These are phyloP conservation scores for Davidsoniella eucalypti DNA, from an alignment of 2,329 filamentous ascomycete genomes.

Conservation along the genomic window DNA sequence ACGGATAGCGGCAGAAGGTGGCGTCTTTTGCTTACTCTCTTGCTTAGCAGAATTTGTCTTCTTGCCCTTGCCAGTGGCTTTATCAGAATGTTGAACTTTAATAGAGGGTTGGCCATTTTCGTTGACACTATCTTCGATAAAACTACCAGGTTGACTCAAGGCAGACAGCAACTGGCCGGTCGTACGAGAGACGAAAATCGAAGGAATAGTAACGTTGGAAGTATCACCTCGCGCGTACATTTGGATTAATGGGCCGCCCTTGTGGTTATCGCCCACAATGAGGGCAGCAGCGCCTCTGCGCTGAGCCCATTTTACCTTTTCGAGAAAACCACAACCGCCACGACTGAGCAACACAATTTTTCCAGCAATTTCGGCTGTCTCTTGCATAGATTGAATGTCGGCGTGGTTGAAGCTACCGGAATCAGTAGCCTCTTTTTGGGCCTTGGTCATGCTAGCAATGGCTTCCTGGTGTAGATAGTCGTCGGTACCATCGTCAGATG, in stretches of 20 bases:
- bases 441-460: constrained; percentile 19
- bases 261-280: constrained; percentile 86
- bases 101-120: constrained; percentile 41
- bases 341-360: constrained; percentile 85
- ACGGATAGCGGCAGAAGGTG: too few relatives aligned
- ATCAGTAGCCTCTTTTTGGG: constrained; percentile 21
- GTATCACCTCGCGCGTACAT: constrained; percentile 98
- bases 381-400: constrained; percentile 82
- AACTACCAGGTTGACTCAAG: constrained; percentile 56
- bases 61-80: constrained; percentile 17
- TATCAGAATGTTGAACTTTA: constrained; percentile 35
- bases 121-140: constrained; percentile 41
- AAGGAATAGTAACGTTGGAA: constrained; percentile 84
- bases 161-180: constrained; percentile 87
- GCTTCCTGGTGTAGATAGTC: constrained; percentile 54
- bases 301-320: constrained; percentile 96
- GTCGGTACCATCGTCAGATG: constrained; percentile 61
- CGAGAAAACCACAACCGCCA: constrained; percentile 87
- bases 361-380: constrained; percentile 79
- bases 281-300: constrained; percentile 73
- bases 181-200: constrained; percentile 86
- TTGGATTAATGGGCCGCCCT: constrained; percentile 76
- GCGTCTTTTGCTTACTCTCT: too few relatives aligned
- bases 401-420: constrained; percentile 45
- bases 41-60: constrained; percentile 11